These are phyloP conservation scores for Rhizomucor miehei DNA, from an alignment of 371 early-diverging fungal species.

Conservation along the genomic window DNA sequence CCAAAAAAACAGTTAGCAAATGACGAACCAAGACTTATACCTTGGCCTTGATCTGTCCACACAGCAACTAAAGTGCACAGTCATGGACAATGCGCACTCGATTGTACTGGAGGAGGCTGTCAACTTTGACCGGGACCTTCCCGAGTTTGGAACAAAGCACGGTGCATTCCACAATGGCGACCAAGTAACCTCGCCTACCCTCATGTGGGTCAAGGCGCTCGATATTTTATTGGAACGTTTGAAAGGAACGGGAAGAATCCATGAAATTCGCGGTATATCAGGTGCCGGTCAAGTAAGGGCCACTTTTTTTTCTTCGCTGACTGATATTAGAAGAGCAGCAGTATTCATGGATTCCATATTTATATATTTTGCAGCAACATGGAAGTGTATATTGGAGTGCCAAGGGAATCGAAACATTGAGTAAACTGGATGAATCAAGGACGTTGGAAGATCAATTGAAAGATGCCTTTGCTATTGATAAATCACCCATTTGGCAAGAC, in stretches of 20 bases:
- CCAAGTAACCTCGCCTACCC: constrained; percentile 62
- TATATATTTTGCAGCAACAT: constrained; percentile 78
- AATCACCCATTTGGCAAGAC: constrained; percentile 87
- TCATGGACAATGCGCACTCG: constrained; percentile 33
- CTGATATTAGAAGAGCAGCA: no score
- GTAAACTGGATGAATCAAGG: constrained; percentile 20
- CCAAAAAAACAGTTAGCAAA: no score
- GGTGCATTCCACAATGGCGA: constrained; percentile 52
- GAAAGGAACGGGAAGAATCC: constrained; percentile 18
- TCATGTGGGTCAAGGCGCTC: constrained; percentile 82
- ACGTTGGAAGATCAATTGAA: constrained; percentile 53
- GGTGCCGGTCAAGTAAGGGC: constrained; percentile 69
- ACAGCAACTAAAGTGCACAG: constrained; percentile 73
- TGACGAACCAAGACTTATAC: constrained; percentile 15
- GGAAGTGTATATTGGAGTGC: constrained; percentile 79
- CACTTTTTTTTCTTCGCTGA: no score
- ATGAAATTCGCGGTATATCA: constrained; percentile 54
- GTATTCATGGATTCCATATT: no score
- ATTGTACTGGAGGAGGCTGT: constrained; percentile 50
- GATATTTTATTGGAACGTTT: constrained; percentile 57
- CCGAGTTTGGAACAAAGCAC: constrained; percentile 50
- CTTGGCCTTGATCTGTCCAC: constrained; percentile 78
- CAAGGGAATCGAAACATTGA: constrained; percentile 39
- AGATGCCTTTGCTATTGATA: constrained; percentile 55
- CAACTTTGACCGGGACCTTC: constrained; percentile 57